Conservation (phyloP, 106 monocot genomes). For the Acorus gramineus region DNA sequence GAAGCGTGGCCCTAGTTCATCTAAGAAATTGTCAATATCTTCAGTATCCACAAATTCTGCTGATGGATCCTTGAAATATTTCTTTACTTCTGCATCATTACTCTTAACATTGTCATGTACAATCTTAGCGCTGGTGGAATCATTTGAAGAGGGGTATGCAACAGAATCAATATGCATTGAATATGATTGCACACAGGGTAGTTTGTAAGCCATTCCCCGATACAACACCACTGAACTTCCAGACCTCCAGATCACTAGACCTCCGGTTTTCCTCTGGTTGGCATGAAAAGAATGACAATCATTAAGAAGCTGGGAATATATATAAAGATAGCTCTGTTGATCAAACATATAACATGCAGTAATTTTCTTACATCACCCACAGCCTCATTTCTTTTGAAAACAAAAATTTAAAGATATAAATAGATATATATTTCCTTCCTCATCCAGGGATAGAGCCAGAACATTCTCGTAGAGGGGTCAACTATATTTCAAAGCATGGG, state of each 20-base stretch:
- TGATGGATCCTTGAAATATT: slow-evolving; percentile 6
- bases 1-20: slow-evolving; percentile 78
- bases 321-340: too few species aligned
- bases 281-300: neutral
- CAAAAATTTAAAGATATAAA: too few species aligned
- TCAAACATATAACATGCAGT: too few species aligned
- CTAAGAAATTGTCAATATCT: slow-evolving; percentile 55
- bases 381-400: too few species aligned
- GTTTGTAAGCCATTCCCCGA: slow-evolving; percentile 73
- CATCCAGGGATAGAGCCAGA: too few species aligned
- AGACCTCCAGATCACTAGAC: slow-evolving; percentile 98
- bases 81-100: neutral
- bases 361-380: too few species aligned
- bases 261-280: slow-evolving; percentile 69
- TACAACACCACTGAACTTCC: slow-evolving; percentile 80
- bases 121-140: neutral
- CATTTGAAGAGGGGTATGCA: neutral
- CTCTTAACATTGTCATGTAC: neutral
- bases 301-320: too few species aligned
- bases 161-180: slow-evolving; percentile 16
- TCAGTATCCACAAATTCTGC: slow-evolving; percentile 12
- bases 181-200: slow-evolving; percentile 65
- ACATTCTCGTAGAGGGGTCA: too few species aligned
- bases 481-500: too few species aligned
- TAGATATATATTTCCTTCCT: too few species aligned